Percentiles rank a stretch among this genome's conserved stretches.
Conservation (phyloP, 2,329 filamentous ascomycete genomes). For the Mycosphaerella arachidis region DNA sequence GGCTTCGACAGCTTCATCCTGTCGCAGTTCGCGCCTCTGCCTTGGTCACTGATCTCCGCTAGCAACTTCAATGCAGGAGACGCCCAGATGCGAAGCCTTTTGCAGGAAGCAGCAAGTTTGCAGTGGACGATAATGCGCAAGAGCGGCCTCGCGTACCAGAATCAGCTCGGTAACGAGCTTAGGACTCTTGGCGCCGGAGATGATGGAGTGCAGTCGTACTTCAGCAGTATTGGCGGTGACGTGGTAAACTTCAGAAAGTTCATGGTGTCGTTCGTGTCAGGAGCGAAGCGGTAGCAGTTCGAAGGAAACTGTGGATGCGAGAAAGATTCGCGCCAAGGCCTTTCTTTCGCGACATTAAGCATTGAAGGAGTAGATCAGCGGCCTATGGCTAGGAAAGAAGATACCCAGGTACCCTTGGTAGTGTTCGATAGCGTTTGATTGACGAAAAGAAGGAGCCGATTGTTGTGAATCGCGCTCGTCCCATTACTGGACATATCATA, state of each 20-base stretch:
- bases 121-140: conserved; percentile 90
- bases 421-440: neutral
- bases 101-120: conserved; percentile 79
- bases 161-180: conserved; percentile 62
- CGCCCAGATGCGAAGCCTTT: conserved; percentile 80
- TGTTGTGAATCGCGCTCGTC: neutral
- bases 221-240: conserved; percentile 50
- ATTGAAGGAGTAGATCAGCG: neutral
- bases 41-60: conserved; percentile 82
- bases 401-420: neutral
- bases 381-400: neutral
- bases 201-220: conserved; percentile 61
- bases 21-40: conserved; percentile 78
- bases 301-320: neutral
- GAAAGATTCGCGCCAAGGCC: neutral
- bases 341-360: no score
- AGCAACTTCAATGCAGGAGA: conserved; percentile 77
- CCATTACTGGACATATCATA: no score
- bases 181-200: conserved; percentile 61
- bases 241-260: conserved; percentile 44
- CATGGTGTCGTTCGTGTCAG: conserved; percentile 41
- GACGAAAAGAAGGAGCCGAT: neutral
- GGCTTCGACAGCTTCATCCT: conserved; percentile 93
- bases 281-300: conserved; percentile 23
- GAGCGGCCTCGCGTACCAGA: conserved; percentile 75